These are phyloP conservation scores for Patellaria atrata DNA, from an alignment of 495 filamentous ascomycete species.

Conservation along the genomic window DNA sequence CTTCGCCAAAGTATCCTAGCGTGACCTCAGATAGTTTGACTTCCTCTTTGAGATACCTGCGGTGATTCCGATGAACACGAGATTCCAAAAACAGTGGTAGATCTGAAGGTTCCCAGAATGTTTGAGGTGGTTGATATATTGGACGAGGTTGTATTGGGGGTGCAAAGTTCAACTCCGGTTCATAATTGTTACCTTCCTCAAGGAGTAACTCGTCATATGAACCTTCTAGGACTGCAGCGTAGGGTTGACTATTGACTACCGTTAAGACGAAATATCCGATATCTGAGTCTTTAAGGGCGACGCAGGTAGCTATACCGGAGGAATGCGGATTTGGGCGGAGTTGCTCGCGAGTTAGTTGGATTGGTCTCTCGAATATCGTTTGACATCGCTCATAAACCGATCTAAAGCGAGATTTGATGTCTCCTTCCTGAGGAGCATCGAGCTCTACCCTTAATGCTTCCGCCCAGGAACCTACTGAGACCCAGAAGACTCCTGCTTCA, in stretches of 20 bases:
- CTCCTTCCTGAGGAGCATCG: slow-evolving; percentile 44
- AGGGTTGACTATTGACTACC: slow-evolving; percentile 43
- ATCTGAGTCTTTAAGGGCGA: slow-evolving; percentile 57
- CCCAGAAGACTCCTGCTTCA: slow-evolving; percentile 48
- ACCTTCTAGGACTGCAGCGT: slow-evolving; percentile 51
- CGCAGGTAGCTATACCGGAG: slow-evolving; percentile 29
- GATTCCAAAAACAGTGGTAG: slow-evolving; percentile 48
- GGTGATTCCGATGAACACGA: slow-evolving; percentile 41
- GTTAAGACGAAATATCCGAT: slow-evolving; percentile 71
- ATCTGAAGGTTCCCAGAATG: slow-evolving; percentile 43
- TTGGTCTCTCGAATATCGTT: slow-evolving; percentile 44
- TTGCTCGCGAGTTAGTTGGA: slow-evolving; percentile 32
- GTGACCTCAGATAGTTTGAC: slow-evolving; percentile 62
- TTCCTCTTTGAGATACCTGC: slow-evolving; percentile 50
- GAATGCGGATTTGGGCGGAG: slow-evolving; percentile 25
- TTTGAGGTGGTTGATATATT: slow-evolving; percentile 53
- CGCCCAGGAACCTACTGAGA: slow-evolving; percentile 62
- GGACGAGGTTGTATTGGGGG: slow-evolving; percentile 39
- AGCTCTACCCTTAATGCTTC: slow-evolving; percentile 65
- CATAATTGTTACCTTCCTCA: slow-evolving; percentile 14
- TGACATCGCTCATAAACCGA: slow-evolving; percentile 49
- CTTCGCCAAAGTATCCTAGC: slow-evolving; percentile 58
- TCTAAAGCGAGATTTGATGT: slow-evolving; percentile 58
- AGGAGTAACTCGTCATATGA: slow-evolving; percentile 32
- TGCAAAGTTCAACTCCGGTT: slow-evolving; percentile 1